Evolutionary conservation across 1,139 yeast genomes (phyloP), one percentile per base, ranked within the genome.

Genomic region (Suhomyces chickasaworum): DNA sequence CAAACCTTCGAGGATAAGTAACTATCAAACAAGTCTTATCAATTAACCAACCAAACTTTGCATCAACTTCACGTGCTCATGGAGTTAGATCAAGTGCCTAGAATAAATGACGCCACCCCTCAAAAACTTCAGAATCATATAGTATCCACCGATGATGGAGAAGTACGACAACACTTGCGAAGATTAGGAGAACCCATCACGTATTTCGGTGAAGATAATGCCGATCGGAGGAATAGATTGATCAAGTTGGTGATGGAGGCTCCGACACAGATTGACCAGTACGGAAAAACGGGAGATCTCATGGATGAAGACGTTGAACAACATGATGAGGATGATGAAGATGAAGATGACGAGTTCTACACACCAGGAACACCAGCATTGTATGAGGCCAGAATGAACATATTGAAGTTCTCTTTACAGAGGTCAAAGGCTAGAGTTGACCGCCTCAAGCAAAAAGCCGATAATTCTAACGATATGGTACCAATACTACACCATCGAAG

Each of bases 331-430:
- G 61, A 50, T 3, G 76, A 67, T 1, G 75, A 65, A 0, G 80
- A 70, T 0, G 81, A 73, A 3, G 85, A 78, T 3, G 86, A 86
- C 18, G 95, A 88, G 50, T 89, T 86, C 59, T 89, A 84, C 59
- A 89, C 97, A 0, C 95, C 95, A 0, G 97, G 96, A 0, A 64
- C 79, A 0, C 67, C 69, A 6, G 78, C 74, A n/a, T 64, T 90
- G 16, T 66, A 77, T n/a, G 68, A 72, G 1, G 75, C 82, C 0
- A 73, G 98, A 43, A 62, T 68, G 34, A 51, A 55, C 2, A 73
- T 91, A 0, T 75, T 89, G 1, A 51, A 65, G 2, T 66, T 61
- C 47, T 84, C 96, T 0, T 55, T 87, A 1, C 43, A 46, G 0
- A 63, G 63, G 21, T 78, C 95, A 0, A 57, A 65, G 16, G 42